Evolutionary conservation across 495 filamentous ascomycete genomes (phyloP), one percentile per base, ranked within the genome.

Genomic region (Penicillium lagena): DNA sequence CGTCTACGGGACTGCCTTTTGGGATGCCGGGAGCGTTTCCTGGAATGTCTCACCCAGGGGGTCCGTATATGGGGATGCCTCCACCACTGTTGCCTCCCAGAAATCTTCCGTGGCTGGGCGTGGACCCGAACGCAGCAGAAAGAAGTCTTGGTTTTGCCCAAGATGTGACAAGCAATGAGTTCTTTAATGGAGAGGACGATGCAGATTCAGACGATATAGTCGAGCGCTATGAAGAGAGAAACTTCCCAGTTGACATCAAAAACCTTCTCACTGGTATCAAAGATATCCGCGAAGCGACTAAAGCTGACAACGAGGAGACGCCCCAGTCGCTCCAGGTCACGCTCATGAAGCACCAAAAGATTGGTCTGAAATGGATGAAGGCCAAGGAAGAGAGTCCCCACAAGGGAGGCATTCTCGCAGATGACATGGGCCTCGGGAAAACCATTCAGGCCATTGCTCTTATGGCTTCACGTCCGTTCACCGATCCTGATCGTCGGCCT

Each of bases 371-470:
- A 0, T 96, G 90, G 90, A 77, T 95, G 71, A 85, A 82, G 53
- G 72, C 79, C 7, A 89, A 86, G 75, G 90, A 96, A 62, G 78
- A 85, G 38, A 79, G 83, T 11, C 73, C 67, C 4, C 86, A 85
- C 46, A 88, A 85, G 52, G 90, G 90, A 32, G 89, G 89, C 9
- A 89, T 95, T 50, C 74, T 93, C 37, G 89, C 87, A 4, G 88
- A 95, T 57, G 89, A 90, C 40, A 98, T 98, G 93, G 93, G 93
- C 9, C 73, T 98, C 9, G 93, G 93, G 14, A 98, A 98, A 68
- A 98, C 93, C 2, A 85, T 98, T 38, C 86, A 90, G 50, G 81
- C 89, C 12, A 72, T 98, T 15, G 82, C 93, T 2, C 75, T 98
- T 29, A 86, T 98, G 49, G 73, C 91, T 1, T 76, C 81, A n/a